Base-by-base conservation (phyloP, 306 rosid genomes). In the Astragalus glycyphyllos region DNA sequence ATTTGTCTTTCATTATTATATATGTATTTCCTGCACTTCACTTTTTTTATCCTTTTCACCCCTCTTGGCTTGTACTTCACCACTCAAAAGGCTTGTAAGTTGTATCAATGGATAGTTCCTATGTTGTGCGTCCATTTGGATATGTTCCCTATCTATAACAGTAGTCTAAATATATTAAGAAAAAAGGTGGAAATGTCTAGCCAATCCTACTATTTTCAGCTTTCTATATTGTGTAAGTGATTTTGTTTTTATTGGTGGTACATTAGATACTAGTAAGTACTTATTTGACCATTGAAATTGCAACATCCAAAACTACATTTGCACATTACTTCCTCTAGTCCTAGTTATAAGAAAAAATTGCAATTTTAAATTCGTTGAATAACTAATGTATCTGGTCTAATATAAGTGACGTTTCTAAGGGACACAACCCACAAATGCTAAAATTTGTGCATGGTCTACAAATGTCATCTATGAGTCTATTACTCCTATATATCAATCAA, bases 51-150 rank as follows among this genome's bases (percentile, higher is more conserved):
- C 46, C 56, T 51, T 54, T 58, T 34, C 51, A 48, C 31, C 31
- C 31, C 73, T 74, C 55, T 80, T 74, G 44, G 82, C 73, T 72
- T 82, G 81, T 85, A 78, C 80, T 83, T 82, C 60, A 78, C 83
- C 79, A 77, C 81, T 75, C 75, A 48, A 74, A 59, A 60, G 74
- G 75, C 58, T 69, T 72, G 47, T 62, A 57, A 34, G 60, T 17
- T 75, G 62, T 57, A 65, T 56, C 40, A 81, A 81, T 81, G 82
- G 15, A 69, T 5, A n/a, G 64, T 70, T 77, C 76, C 82, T 60
- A 65, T 68, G 58, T 65, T 65, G 13, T 76, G 62, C 65, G 58
- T 71, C 57, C 34, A 42, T 32, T 65, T 65, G 29, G 64, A 20
- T 20, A 67, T 73, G 68, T 13, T 68, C 44, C 8, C 7, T 10